Conservation (phyloP, 495 filamentous ascomycete genomes). For the Recurvomyces mirabilis region DNA sequence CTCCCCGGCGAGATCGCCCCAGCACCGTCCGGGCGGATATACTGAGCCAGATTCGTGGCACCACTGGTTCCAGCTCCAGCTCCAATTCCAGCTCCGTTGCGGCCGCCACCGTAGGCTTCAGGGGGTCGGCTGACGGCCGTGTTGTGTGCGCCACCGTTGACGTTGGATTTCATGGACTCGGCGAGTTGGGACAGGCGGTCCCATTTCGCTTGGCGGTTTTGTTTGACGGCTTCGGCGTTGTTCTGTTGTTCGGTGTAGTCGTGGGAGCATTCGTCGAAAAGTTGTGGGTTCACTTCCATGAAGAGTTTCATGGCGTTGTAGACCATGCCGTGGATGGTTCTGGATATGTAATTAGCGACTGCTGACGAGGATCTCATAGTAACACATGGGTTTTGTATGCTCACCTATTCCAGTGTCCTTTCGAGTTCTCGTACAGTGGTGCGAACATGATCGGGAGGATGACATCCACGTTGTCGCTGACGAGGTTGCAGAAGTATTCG, state of each 20-base stretch:
- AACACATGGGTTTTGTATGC: neutral
- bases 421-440: conserved; percentile 96
- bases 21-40: conserved; percentile 53
- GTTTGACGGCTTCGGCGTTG: conserved; percentile 66
- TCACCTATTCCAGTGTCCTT: conserved; percentile 98
- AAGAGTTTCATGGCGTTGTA: conserved; percentile 99
- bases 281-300: conserved; percentile 98
- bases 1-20: conserved; percentile 47
- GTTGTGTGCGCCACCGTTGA: conserved; percentile 19
- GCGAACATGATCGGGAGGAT: conserved; percentile 99
- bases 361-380: too few species aligned
- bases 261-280: conserved; percentile 97
- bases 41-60: conserved; percentile 37
- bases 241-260: conserved; percentile 97
- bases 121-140: conserved; percentile 22
- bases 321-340: conserved; percentile 99
- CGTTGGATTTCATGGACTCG: conserved; percentile 47
- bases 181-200: conserved; percentile 72
- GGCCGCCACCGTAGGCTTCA: conserved; percentile 21
- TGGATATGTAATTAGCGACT: too few species aligned
- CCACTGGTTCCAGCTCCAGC: conserved; percentile 1
- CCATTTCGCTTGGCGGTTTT: conserved; percentile 71
- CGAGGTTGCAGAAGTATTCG: conserved; percentile 98
- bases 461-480: conserved; percentile 96
- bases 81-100: neutral